These are phyloP conservation scores for Candida awuae DNA, from an alignment of 805 yeast species.

Conservation along the genomic window DNA sequence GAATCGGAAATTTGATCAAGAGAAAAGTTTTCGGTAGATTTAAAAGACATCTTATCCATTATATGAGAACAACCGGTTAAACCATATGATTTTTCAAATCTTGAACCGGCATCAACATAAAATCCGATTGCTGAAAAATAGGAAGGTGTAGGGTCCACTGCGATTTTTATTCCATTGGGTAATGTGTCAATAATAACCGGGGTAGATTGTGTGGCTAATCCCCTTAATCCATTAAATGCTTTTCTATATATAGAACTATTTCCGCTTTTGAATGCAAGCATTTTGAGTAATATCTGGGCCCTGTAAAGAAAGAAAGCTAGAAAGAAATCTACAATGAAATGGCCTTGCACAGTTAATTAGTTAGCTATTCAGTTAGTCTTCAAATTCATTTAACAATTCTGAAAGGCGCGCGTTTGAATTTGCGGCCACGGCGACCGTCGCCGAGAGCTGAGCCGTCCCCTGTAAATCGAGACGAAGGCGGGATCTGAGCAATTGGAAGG, in stretches of 20 bases:
- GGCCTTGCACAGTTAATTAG: background rate
- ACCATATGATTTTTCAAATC: slow-evolving; percentile 54
- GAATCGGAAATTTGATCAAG: slow-evolving; percentile 68
- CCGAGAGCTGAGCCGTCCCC: background rate
- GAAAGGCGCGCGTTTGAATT: background rate
- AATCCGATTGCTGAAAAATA: slow-evolving; percentile 89
- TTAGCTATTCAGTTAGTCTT: background rate
- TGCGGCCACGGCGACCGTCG: background rate
- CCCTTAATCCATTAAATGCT: background rate
- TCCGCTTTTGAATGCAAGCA: background rate
- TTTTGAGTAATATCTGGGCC: background rate
- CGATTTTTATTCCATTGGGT: slow-evolving; percentile 71
- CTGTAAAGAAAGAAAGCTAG: too few species aligned
- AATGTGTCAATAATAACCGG: slow-evolving; percentile 33
- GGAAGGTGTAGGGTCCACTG: slow-evolving; percentile 79
- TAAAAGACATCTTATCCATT: slow-evolving; percentile 78
- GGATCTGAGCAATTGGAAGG: background rate
- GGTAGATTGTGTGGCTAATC: slow-evolving; percentile 1
- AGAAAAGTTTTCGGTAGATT: slow-evolving; percentile 49
- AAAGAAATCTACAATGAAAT: too few species aligned
- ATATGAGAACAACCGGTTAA: slow-evolving; percentile 76
- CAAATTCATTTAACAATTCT: background rate
- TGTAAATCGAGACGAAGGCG: slow-evolving; percentile 2
- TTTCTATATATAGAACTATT: background rate
- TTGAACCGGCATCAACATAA: slow-evolving; percentile 83